Percentiles rank a stretch among this genome's conserved stretches.
Conservation (phyloP, 2,329 filamentous ascomycete genomes). For the Elsinoe fawcettii region DNA sequence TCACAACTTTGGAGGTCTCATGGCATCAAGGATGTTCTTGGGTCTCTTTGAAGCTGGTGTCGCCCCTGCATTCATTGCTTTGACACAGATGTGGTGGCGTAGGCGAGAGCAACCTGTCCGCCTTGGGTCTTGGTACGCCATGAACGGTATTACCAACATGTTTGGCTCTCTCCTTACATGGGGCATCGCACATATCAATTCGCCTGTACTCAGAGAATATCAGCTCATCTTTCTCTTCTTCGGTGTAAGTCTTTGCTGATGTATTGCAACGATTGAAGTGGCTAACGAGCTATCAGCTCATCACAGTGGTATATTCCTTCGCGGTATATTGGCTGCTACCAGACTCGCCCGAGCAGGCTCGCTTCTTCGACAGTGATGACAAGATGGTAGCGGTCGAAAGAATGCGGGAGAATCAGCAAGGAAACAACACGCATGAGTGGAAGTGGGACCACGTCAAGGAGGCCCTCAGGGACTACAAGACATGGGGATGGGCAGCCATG, state of each 20-base stretch:
- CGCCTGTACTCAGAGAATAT: slow-evolving; percentile 20
- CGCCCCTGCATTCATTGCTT: slow-evolving; percentile 25
- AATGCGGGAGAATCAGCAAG: slow-evolving; percentile 36
- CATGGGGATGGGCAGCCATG: slow-evolving; percentile 48
- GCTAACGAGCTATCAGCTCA: background rate
- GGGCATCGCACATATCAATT: slow-evolving; percentile 24
- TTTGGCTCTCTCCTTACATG: slow-evolving; percentile 26
- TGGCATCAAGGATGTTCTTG: slow-evolving; percentile 49
- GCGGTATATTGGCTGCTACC: slow-evolving; percentile 52
- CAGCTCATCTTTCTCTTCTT: slow-evolving; percentile 26
- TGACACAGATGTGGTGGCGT: slow-evolving; percentile 25
- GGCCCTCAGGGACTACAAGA: slow-evolving; percentile 50
- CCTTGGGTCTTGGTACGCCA: slow-evolving; percentile 26
- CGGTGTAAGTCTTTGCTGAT: background rate
- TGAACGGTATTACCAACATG: slow-evolving; percentile 27
- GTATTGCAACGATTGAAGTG: too few relatives aligned
- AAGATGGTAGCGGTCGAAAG: slow-evolving; percentile 53
- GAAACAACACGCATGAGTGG: slow-evolving; percentile 38
- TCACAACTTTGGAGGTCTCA: slow-evolving; percentile 42
- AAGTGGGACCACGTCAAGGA: slow-evolving; percentile 50
- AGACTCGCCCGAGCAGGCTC: slow-evolving; percentile 54
- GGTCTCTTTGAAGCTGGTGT: slow-evolving; percentile 48
- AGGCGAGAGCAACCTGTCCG: slow-evolving; percentile 25
- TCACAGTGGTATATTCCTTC: slow-evolving; percentile 24
- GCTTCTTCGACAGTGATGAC: slow-evolving; percentile 50